Base-by-base conservation (phyloP, 208 protist species). In the Leishmania martiniquensis region DNA sequence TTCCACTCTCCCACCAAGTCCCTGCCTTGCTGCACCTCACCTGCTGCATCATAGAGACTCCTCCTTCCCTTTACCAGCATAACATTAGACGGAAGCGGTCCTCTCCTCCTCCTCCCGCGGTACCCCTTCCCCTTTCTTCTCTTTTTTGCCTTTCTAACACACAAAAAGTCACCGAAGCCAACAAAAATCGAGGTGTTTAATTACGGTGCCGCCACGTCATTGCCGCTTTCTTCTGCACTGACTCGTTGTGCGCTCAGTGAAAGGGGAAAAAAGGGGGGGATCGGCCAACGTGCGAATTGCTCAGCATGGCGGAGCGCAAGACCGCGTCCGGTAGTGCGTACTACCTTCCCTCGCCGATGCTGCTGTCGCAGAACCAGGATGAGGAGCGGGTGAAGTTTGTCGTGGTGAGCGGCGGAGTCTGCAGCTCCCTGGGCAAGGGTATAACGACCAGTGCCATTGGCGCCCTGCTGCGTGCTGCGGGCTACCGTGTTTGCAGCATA, bases 341-440 rank as follows among this genome's bases (percentile, higher is more conserved):
- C 84, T 92, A 94, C 81, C 88, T 95, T 13, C 91, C 90, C 15
- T 97, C 94, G 15, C 92, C 94, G 7, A 91, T 91, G 82, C 76
- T 90, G 7, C 85, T 84, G 13, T 75, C 89, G 68, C 55, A 87
- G 55, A 85, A 92, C 71, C 47, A 72, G 37, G 70, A 57, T 22
- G 80, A 88, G 57, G 66, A 77, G 7, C 83, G 80, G 51, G 84
- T 93, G 10, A 98, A 98, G 91, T 99, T 99, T 83, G 84, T 99
- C 34, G 83, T 99, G 12, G 98, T 99, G 25, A 98, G 98, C 29
- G 99, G 99, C 76, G 99, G 99, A 62, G 99, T 99, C 45, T 98
- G 99, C 72, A 98, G 91, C 83, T 99, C 99, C 32, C 93, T 99
- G 32, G 99, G 99, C 68, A 99, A 99, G 84, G 99, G 94, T 55